Base-by-base conservation (phyloP, 2,329 filamentous ascomycete genomes). In the Endoconidiophora laricicola region DNA sequence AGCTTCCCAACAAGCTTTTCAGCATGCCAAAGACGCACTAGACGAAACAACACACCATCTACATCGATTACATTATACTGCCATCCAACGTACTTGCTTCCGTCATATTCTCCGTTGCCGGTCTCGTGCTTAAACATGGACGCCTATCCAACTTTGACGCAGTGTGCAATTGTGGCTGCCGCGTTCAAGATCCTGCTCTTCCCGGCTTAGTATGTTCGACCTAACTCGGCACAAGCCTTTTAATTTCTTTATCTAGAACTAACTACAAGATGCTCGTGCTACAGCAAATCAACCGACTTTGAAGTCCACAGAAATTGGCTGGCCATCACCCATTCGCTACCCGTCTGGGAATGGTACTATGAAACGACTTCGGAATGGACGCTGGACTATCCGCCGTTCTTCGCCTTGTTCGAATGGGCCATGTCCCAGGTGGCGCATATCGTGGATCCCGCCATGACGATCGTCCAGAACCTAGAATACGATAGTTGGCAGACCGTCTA, bases 281-380 rank as follows among this genome's bases (percentile, higher is more conserved):
- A 52, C 65, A 95, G 88, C 72, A 95, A 94, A 72, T 98, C 91
- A 4, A 98, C 91, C 58, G 91, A 98, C 65, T 98, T 98, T 60
- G 91, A 98, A 66, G 91, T 98, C 50, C 91, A 98, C 67, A 81
- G 91, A 57, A 98, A 98, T 70, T 98, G 91, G 91, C 79, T 98
- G 39, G 91, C 91, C 55, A 86, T 96, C 58, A 96, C 91, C 3
- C 74, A 94, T 66, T 94, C 84, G 54, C 73, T 96, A 18, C 85
- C 90, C 2, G 67, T 88, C 46, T 79, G 83, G 64, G 73, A 93
- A 57, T 98, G 91, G 91, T 98, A 98, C 67, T 88, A 82, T 62
- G 91, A 98, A 72, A 83, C 88, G 68, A 94, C 88, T 2, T 98
- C 91, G 53, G 86, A 96, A 86, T 98, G 91, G 91, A 98, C 91